Evolutionary conservation across 495 filamentous ascomycete genomes (phyloP).

Genomic region (Aspergillus wentii): DNA sequence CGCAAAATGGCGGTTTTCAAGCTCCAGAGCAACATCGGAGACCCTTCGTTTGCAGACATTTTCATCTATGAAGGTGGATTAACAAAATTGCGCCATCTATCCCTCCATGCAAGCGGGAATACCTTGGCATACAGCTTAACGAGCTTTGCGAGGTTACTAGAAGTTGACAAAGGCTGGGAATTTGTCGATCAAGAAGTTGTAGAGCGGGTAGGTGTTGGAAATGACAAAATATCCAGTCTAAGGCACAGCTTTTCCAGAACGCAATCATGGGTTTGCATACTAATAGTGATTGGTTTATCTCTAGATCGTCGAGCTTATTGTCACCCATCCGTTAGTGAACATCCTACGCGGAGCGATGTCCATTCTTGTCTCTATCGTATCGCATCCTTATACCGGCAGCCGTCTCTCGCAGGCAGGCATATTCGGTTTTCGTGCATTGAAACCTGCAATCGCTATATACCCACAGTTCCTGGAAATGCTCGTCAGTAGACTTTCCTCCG

Average conservation of each 20-base stretch:
- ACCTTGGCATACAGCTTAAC: conserved; percentile 93
- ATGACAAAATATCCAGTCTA: too few species aligned
- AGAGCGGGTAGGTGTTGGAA: conserved; percentile 50
- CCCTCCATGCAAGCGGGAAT: conserved; percentile 81
- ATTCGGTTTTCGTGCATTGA: conserved; percentile 85
- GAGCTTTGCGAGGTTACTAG: conserved; percentile 76
- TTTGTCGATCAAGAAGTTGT: conserved; percentile 63
- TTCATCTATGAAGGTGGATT: conserved; percentile 90
- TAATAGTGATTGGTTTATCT: background rate
- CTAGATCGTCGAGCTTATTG: conserved; percentile 87
- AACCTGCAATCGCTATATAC: conserved; percentile 84
- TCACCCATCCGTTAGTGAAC: conserved; percentile 94
- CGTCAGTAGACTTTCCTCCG: conserved; percentile 80
- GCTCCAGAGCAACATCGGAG: conserved; percentile 87
- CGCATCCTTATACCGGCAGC: conserved; percentile 60
- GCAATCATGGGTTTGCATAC: too few species aligned
- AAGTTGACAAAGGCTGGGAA: conserved; percentile 98
- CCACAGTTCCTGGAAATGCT: conserved; percentile 94
- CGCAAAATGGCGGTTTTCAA: conserved; percentile 99
- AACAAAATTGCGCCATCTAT: conserved; percentile 71
- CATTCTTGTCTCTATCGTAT: conserved; percentile 87
- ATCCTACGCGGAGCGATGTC: conserved; percentile 96
- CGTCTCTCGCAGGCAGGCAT: conserved; percentile 41
- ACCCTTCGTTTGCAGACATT: conserved; percentile 93
- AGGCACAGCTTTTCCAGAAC: too few species aligned